Evolutionary conservation across 208 protist genomes (phyloP).

Genomic region (Leishmania aethiopica): DNA sequence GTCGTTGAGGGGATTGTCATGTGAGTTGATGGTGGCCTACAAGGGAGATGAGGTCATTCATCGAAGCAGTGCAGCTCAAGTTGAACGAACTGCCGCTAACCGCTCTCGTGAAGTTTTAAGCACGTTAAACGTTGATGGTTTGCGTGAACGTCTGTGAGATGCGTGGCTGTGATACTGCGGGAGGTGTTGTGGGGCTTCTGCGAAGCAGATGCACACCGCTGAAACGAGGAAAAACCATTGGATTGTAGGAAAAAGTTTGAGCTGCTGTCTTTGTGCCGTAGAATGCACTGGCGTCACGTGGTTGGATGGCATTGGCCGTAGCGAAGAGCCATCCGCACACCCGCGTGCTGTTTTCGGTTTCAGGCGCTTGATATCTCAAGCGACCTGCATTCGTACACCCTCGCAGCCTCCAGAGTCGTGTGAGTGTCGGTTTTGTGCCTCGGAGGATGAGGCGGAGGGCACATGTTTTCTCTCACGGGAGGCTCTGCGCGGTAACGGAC

Average conservation of each 20-base stretch:
- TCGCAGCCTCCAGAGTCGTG: neutral
- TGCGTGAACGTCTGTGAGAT: neutral
- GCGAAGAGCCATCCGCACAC: too few relatives aligned
- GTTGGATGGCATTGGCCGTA: neutral
- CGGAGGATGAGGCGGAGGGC: too few relatives aligned
- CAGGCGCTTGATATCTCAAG: neutral
- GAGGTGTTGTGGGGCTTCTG: neutral
- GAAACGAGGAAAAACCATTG: neutral
- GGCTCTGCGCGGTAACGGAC: too few relatives aligned
- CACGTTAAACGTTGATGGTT: neutral
- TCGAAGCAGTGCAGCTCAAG: neutral
- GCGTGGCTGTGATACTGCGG: neutral
- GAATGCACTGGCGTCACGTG: neutral
- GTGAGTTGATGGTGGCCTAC: too few relatives aligned
- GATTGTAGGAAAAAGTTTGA: too few relatives aligned
- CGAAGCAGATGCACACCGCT: too few relatives aligned
- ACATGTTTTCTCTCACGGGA: too few relatives aligned
- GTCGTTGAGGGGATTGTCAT: too few relatives aligned
- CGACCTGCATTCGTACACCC: neutral
- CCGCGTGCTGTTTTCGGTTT: neutral
- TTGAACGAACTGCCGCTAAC: neutral
- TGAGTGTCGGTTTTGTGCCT: too few relatives aligned
- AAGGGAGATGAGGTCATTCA: neutral
- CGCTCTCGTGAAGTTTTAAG: accelerated
- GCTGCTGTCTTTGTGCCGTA: neutral